phyloP scores from a whole-genome alignment of 1,139 yeast species.

The Magnusiomyces suaveolens region DNA sequence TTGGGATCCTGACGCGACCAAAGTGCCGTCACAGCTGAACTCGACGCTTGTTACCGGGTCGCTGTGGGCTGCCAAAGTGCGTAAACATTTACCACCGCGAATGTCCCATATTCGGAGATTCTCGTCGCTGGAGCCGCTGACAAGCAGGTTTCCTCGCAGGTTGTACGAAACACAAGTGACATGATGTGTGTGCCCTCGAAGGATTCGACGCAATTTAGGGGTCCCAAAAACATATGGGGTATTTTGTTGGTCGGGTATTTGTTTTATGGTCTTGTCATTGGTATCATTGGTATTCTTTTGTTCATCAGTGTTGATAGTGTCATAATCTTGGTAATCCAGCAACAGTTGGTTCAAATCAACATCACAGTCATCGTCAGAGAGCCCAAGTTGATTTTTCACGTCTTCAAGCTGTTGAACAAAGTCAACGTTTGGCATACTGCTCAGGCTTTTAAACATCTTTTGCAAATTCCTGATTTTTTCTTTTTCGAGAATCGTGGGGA shows the following conservation, averaged over 20 bases:
- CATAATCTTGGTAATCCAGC: neutral
- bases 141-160: constrained; percentile 63
- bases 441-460: neutral
- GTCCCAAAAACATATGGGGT: neutral
- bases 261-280: neutral
- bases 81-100: constrained; percentile 55
- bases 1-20: constrained; percentile 77
- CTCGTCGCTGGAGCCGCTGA: constrained; percentile 85
- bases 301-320: neutral
- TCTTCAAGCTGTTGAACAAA: neutral
- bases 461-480: neutral
- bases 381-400: neutral
- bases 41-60: constrained; percentile 78
- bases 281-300: constrained; percentile 15
- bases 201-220: constrained; percentile 32
- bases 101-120: constrained; percentile 88
- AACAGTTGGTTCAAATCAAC: neutral
- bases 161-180: constrained; percentile 67
- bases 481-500: constrained; percentile 24
- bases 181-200: constrained; percentile 79
- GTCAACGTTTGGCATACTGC: neutral
- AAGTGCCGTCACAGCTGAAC: constrained; percentile 68
- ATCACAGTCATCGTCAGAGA: neutral
- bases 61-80: constrained; percentile 85
- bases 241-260: neutral